phyloP scores from a whole-genome alignment of 768 basidiomycete species.

The Boletus subparvulus region DNA sequence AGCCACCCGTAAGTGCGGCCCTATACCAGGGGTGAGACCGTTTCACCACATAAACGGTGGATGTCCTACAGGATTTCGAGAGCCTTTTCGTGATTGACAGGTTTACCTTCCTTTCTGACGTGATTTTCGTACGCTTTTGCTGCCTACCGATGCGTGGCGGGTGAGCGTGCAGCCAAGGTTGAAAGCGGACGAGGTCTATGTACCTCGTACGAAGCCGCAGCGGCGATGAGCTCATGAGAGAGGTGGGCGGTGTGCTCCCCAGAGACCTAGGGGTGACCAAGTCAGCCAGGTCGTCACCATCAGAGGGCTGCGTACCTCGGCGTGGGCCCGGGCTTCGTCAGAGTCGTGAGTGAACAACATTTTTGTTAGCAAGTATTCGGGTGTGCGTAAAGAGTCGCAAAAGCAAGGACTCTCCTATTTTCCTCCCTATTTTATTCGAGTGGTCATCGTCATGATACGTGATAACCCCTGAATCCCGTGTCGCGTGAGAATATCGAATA shows the following conservation, averaged over 20 bases:
- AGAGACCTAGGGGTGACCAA: constrained; percentile 9
- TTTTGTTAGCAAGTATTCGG: neutral
- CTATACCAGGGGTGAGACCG: constrained; percentile 9
- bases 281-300: neutral
- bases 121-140: constrained; percentile 32
- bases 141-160: constrained; percentile 13
- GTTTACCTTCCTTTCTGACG: constrained; percentile 16
- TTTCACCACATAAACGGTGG: too few species aligned
- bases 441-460: too few species aligned
- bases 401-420: neutral
- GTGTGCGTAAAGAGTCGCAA: neutral
- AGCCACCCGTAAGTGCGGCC: constrained; percentile 27
- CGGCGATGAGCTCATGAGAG: constrained; percentile 29
- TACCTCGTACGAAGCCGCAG: constrained; percentile 31
- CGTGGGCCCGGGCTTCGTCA: constrained; percentile 24
- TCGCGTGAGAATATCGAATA: constrained; percentile 9
- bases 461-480: neutral
- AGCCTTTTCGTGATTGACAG: constrained; percentile 24
- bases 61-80: constrained; percentile 25
- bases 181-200: neutral
- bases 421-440: neutral
- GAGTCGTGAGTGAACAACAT: constrained; percentile 29
- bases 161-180: neutral
- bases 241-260: constrained; percentile 21
- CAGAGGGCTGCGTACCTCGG: neutral